Evolutionary conservation across 306 rosid species (phyloP), one percentile per base, ranked within the genome.

Genomic region (Gastrolobium villosum): DNA sequence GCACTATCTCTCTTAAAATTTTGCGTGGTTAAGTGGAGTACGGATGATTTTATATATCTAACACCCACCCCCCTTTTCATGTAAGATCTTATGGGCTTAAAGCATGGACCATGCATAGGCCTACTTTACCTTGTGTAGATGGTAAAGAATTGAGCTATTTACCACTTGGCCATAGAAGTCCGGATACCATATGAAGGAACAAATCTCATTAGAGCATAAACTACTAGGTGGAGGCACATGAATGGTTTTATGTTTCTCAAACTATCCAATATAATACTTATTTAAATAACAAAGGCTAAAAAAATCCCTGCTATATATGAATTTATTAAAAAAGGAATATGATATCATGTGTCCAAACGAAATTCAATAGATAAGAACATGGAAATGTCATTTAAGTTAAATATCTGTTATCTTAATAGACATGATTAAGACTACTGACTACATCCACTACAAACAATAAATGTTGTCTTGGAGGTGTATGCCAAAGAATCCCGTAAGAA

Each of bases 341-440:
- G 59, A 28, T 7, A 10, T 45, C 34, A 39, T 35, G 45, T 45
- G 52, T 73, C 66, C 74, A 41, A 45, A 55, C 15, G 53, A 83
- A 67, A 79, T 74, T 61, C n/a, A 57, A 50, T 61, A 60, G 60
- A 68, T 7, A 10, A 64, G 52, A 46, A 39, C 65, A 74, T 5
- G 61, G 60, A 83, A 61, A 67, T 75, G 70, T 8, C 60, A 64
- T 48, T 49, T 6, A 39, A 65, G 50, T 69, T 36, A 57, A 64
- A 32, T 37, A 75, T 14, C 26, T 43, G 28, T 15, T 6, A 48
- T 81, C 67, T 37, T 65, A 57, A 64, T 41, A 69, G 60, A 32
- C 41, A n/a, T 52, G 32, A 50, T 65, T 37, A 37, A 35, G 56
- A 76, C 39, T 39, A 31, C 9, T 34, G 40, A 20, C 26, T 34